Evolutionary conservation across 768 basidiomycete species (phyloP).

Genomic region (Tulasnella sp.): DNA sequence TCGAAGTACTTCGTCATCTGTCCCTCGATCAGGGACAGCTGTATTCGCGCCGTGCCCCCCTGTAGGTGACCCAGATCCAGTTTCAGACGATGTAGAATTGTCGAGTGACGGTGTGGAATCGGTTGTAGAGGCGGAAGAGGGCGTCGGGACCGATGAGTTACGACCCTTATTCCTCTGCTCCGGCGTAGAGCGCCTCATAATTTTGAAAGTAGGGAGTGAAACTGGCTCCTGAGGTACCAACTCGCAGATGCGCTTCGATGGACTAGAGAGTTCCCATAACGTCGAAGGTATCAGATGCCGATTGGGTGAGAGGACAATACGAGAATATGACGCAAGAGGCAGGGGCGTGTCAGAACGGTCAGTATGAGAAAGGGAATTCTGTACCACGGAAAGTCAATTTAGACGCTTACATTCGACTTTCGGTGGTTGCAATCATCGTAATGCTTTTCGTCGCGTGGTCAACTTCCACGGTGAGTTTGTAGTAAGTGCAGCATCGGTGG

Average conservation of each 20-base stretch:
- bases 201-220: constrained; percentile 79
- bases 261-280: constrained; percentile 51
- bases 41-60: not conserved
- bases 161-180: constrained; percentile 47
- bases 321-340: constrained; percentile 12
- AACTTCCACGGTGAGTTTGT: constrained; percentile 70
- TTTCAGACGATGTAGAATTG: not conserved
- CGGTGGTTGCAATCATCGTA: constrained; percentile 56
- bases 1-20: constrained; percentile 41
- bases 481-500: constrained; percentile 82
- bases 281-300: not conserved
- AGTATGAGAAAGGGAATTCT: not conserved
- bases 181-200: constrained; percentile 71
- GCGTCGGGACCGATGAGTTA: constrained; percentile 7
- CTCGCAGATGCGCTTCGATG: constrained; percentile 68
- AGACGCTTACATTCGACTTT: constrained; percentile 72
- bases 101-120: not conserved
- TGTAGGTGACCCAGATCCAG: not conserved
- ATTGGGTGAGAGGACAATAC: not conserved
- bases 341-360: not conserved
- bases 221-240: constrained; percentile 72
- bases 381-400: constrained; percentile 31
- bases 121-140: not conserved
- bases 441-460: constrained; percentile 69
- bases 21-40: constrained; percentile 14